Evolutionary conservation across 306 rosid species (phyloP).

Genomic region (Pachyrhizus erosus): DNA sequence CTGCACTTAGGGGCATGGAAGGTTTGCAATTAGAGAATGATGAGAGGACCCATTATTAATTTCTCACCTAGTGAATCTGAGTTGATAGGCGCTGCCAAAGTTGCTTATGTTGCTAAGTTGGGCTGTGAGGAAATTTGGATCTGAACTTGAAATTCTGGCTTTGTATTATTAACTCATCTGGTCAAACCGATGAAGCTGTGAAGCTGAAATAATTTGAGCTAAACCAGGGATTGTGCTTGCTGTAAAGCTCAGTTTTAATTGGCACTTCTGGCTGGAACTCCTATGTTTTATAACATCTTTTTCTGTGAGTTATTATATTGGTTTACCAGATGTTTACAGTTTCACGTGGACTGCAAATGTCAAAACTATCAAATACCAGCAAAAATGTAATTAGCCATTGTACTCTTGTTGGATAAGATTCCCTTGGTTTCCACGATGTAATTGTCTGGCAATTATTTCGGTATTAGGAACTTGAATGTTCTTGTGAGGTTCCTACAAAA

Average conservation of each 20-base stretch:
- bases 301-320: constrained; percentile 48
- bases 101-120: constrained; percentile 52
- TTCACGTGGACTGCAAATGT: constrained; percentile 39
- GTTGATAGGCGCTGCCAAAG: constrained; percentile 50
- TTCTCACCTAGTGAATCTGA: constrained; percentile 48
- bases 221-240: constrained; percentile 41
- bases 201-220: constrained; percentile 47
- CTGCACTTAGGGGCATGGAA: constrained; percentile 81
- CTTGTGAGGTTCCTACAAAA: constrained; percentile 19
- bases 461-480: constrained; percentile 29
- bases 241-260: constrained; percentile 52
- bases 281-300: constrained; percentile 41
- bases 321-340: constrained; percentile 48
- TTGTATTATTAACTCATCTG: constrained; percentile 54
- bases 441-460: constrained; percentile 36
- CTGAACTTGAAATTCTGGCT: constrained; percentile 49
- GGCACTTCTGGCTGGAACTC: constrained; percentile 48
- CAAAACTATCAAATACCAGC: constrained; percentile 44
- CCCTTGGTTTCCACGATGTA: constrained; percentile 38
- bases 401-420: constrained; percentile 34
- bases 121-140: constrained; percentile 46
- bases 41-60: constrained; percentile 68
- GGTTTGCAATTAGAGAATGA: constrained; percentile 80
- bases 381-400: constrained; percentile 51
- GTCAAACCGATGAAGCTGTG: constrained; percentile 42